Percentiles rank a stretch among this genome's conserved stretches.
phyloP scores from a whole-genome alignment of 106 monocot genomes.

The Platanthera guangdongensis region DNA sequence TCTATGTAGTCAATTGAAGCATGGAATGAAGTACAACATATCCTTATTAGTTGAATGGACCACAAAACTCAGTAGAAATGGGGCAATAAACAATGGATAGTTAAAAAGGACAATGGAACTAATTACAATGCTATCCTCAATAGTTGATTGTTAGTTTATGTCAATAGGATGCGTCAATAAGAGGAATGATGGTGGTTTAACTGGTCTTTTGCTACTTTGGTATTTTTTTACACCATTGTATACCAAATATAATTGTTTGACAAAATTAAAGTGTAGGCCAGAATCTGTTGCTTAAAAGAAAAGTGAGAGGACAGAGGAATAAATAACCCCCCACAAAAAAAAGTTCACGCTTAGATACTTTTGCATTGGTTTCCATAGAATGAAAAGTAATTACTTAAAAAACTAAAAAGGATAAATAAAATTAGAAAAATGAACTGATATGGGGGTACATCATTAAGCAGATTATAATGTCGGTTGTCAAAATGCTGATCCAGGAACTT shows the following conservation, averaged over 20 bases:
- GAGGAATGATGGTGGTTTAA: not conserved
- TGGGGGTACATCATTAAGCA: conserved; percentile 60
- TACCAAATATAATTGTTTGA: not conserved
- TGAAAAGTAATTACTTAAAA: not conserved
- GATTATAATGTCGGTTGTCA: conserved; percentile 80
- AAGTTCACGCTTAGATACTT: not conserved
- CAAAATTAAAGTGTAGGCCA: not conserved
- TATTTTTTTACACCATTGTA: not conserved
- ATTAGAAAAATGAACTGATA: not conserved
- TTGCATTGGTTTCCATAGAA: not conserved
- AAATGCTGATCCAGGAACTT: conserved; percentile 91
- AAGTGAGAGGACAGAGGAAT: not conserved
- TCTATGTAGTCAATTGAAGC: not conserved
- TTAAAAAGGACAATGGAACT: not conserved
- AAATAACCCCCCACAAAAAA: not conserved
- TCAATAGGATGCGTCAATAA: not conserved
- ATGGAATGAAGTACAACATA: not conserved
- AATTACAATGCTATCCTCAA: not conserved
- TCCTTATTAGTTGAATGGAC: not conserved
- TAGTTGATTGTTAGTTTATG: not conserved
- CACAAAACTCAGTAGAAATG: not conserved
- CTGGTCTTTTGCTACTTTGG: not conserved
- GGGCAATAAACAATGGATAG: not conserved
- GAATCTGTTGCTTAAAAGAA: not conserved
- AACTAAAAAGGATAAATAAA: not conserved